A percentile compares a stretch with the other conserved stretches of the same genome.
phyloP scores from a whole-genome alignment of 176 grass and related monocot genomes.

The Musa troglodytarum region DNA sequence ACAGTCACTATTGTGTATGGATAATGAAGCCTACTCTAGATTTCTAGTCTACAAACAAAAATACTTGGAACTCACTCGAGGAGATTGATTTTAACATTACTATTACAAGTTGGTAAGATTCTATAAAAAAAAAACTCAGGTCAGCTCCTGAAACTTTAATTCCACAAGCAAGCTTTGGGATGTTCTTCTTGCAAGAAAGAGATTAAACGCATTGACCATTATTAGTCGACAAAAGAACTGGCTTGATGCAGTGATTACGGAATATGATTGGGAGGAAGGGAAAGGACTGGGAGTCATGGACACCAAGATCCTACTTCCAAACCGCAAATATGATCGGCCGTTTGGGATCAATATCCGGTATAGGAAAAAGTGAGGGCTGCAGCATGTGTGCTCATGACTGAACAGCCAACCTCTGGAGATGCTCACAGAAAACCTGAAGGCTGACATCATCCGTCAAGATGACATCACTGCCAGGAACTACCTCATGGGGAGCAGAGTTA shows the following conservation, averaged over 20 bases:
- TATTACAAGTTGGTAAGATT: neutral
- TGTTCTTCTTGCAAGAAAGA: neutral
- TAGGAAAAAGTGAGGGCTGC: neutral
- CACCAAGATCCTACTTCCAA: neutral
- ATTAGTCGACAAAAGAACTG: neutral
- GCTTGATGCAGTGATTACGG: neutral
- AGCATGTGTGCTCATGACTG: constrained; percentile 50
- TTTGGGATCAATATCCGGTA: neutral
- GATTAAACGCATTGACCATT: neutral
- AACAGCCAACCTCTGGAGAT: constrained; percentile 90
- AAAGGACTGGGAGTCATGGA: neutral
- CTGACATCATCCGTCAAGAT: constrained; percentile 98
- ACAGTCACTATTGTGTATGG: too few species aligned
- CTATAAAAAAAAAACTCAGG: too few species aligned
- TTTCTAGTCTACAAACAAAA: neutral
- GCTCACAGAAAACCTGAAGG: constrained; percentile 95
- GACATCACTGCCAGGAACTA: constrained; percentile 81
- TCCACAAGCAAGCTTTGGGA: too few species aligned
- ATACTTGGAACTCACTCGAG: too few species aligned
- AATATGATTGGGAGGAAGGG: neutral
- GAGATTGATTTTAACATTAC: neutral
- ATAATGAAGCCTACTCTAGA: too few species aligned
- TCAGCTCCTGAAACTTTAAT: too few species aligned
- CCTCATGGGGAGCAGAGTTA: constrained; percentile 58
- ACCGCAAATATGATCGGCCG: neutral